A percentile compares a stretch with the other conserved stretches of the same genome.
These are phyloP conservation scores for Saksenaea oblongispora DNA, from an alignment of 371 early-diverging fungal species.

Conservation along the genomic window DNA sequence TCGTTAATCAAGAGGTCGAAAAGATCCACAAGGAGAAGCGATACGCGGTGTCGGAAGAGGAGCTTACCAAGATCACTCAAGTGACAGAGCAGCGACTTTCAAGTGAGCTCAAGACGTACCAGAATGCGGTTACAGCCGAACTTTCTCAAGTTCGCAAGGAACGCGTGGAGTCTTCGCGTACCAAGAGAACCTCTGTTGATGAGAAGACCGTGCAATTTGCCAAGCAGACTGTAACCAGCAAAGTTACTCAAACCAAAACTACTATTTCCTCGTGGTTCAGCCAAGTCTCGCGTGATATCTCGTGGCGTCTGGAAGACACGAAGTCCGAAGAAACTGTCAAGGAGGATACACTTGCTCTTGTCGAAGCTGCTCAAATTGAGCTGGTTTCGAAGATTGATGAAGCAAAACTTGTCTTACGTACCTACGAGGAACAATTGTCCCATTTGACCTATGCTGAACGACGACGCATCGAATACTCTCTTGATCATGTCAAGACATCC, in stretches of 20 bases:
- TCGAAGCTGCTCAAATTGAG: conserved; percentile 22
- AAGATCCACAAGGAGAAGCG: conserved; percentile 20
- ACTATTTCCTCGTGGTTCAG: conserved; percentile 14
- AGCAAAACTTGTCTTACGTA: conserved; percentile 12
- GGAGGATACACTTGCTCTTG: conserved; percentile 7
- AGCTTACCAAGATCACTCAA: conserved; percentile 20
- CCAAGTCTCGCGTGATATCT: conserved; percentile 1
- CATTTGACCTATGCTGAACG: conserved; percentile 26
- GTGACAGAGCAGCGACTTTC: conserved; percentile 26
- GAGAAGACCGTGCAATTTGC: conserved; percentile 14
- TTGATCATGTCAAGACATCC: conserved; percentile 21
- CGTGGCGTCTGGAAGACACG: neutral
- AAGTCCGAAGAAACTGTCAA: neutral
- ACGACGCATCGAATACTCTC: conserved; percentile 23
- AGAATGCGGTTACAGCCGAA: conserved; percentile 19
- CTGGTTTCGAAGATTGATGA: conserved; percentile 21
- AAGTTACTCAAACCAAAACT: conserved; percentile 28
- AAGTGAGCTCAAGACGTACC: conserved; percentile 30
- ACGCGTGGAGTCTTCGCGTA: neutral
- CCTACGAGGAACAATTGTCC: conserved; percentile 5
- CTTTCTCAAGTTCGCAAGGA: neutral
- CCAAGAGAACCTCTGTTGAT: neutral
- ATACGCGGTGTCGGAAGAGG: conserved; percentile 20
- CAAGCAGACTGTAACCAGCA: conserved; percentile 14
- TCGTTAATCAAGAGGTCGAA: conserved; percentile 21